Conservation (phyloP, 352 stramenopile species). For the Elongisporangium senticosum region DNA sequence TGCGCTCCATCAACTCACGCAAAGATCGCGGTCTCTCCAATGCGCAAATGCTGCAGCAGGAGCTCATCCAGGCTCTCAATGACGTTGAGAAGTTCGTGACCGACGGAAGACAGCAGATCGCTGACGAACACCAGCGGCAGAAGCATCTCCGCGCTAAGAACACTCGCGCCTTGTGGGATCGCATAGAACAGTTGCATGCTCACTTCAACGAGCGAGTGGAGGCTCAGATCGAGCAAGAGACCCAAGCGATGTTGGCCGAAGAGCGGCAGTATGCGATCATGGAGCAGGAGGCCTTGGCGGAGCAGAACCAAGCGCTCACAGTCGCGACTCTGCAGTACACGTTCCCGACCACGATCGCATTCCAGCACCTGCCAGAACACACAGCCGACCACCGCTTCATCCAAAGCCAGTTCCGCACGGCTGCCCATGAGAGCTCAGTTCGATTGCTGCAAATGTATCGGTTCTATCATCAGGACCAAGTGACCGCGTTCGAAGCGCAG, state of each 20-base stretch:
- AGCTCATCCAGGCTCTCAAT: slow-evolving; percentile 53
- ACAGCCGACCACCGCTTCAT: slow-evolving; percentile 46
- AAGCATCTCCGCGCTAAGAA: slow-evolving; percentile 34
- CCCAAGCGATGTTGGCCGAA: slow-evolving; percentile 13
- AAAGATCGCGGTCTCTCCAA: slow-evolving; percentile 38
- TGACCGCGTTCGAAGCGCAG: slow-evolving; percentile 18
- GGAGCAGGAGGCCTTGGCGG: slow-evolving; percentile 40
- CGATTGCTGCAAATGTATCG: slow-evolving; percentile 42
- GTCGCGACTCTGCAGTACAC: slow-evolving; percentile 32
- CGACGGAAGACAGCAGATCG: slow-evolving; percentile 32
- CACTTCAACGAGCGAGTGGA: slow-evolving; percentile 20
- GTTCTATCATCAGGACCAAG: slow-evolving; percentile 33
- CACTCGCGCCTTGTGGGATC: slow-evolving; percentile 23
- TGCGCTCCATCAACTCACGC: slow-evolving; percentile 35
- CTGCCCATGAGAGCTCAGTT: slow-evolving; percentile 1
- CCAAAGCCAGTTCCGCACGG: slow-evolving; percentile 21
- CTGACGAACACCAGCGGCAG: slow-evolving; percentile 41
- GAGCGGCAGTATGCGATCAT: slow-evolving; percentile 35
- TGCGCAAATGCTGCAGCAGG: slow-evolving; percentile 53
- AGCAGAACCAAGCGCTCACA: slow-evolving; percentile 29
- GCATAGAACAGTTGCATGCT: slow-evolving; percentile 25
- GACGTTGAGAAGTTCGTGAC: slow-evolving; percentile 44
- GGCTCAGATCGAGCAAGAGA: slow-evolving; percentile 14
- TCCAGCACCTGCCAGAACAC: slow-evolving; percentile 41
- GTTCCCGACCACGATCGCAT: slow-evolving; percentile 24